Percentiles rank a stretch among this genome's conserved stretches.
Conservation (phyloP, 2,329 filamentous ascomycete species). For the Talaromyces sp. region DNA sequence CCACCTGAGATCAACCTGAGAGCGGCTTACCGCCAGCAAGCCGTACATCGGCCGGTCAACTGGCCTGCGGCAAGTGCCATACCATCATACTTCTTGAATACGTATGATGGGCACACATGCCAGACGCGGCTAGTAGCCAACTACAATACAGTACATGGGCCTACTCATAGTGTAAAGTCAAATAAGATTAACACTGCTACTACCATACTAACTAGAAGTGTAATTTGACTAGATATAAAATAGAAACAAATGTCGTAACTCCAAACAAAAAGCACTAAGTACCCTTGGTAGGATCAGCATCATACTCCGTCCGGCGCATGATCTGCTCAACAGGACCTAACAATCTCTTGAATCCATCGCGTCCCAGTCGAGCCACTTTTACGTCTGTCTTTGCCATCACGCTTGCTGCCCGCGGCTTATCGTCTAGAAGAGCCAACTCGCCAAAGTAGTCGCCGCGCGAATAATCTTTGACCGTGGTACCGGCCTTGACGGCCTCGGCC, state of each 20-base stretch:
- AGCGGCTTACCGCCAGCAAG: background rate
- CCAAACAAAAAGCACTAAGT: background rate
- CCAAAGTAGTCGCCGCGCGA: constrained; percentile 95
- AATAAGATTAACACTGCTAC: background rate
- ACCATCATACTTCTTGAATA: background rate
- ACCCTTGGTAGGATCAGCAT: constrained; percentile 26
- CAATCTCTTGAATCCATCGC: constrained; percentile 90
- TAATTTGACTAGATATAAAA: background rate
- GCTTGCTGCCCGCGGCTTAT: constrained; percentile 87
- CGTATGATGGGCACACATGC: background rate
- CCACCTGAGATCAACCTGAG: background rate
- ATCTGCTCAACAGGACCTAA: constrained; percentile 91
- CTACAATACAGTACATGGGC: background rate
- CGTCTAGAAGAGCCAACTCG: constrained; percentile 87
- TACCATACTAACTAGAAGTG: background rate
- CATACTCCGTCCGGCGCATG: constrained; percentile 66
- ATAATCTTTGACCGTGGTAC: constrained; percentile 73
- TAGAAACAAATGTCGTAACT: constrained; percentile 7
- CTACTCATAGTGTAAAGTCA: background rate
- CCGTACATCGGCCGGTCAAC: background rate
- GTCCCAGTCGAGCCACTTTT: constrained; percentile 88
- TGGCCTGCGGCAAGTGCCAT: background rate
- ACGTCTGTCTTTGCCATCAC: constrained; percentile 80
- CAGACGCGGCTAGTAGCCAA: background rate
- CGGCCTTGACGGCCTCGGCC: constrained; percentile 82